phyloP scores from a whole-genome alignment of 495 filamentous ascomycete species.

The Neurospora discreta region DNA sequence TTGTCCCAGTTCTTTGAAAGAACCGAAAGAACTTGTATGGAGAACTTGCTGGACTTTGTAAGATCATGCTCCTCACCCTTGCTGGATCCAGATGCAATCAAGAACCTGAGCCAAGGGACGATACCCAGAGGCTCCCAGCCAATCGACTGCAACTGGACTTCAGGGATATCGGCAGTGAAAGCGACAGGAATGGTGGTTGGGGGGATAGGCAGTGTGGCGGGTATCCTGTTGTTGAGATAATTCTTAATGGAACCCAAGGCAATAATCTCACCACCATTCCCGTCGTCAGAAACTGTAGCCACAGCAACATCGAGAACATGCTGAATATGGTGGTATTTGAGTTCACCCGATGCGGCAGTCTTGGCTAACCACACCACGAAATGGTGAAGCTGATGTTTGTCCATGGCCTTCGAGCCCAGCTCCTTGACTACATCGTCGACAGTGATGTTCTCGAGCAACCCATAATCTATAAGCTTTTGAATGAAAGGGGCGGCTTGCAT shows the following conservation, averaged over 20 bases:
- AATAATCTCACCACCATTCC: conserved; percentile 52
- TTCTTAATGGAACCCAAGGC: conserved; percentile 61
- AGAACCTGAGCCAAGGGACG: conserved; percentile 69
- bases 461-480: conserved; percentile 63
- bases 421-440: conserved; percentile 75
- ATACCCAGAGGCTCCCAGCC: conserved; percentile 76
- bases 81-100: conserved; percentile 49
- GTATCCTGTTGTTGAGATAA: conserved; percentile 67
- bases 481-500: conserved; percentile 62
- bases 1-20: conserved; percentile 83
- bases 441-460: conserved; percentile 72
- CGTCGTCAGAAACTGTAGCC: conserved; percentile 56
- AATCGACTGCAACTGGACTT: conserved; percentile 58
- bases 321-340: conserved; percentile 51
- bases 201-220: conserved; percentile 75
- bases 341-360: conserved; percentile 52
- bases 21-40: conserved; percentile 64
- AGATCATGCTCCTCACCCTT: conserved; percentile 40
- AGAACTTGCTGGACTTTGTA: conserved; percentile 59
- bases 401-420: conserved; percentile 64
- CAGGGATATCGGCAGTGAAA: conserved; percentile 47
- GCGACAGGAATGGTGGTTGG: conserved; percentile 69
- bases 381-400: conserved; percentile 58
- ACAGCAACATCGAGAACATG: conserved; percentile 70
- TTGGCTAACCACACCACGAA: conserved; percentile 75